Base-by-base conservation (phyloP, 2,329 filamentous ascomycete species). In the Monosporascus sp. region DNA sequence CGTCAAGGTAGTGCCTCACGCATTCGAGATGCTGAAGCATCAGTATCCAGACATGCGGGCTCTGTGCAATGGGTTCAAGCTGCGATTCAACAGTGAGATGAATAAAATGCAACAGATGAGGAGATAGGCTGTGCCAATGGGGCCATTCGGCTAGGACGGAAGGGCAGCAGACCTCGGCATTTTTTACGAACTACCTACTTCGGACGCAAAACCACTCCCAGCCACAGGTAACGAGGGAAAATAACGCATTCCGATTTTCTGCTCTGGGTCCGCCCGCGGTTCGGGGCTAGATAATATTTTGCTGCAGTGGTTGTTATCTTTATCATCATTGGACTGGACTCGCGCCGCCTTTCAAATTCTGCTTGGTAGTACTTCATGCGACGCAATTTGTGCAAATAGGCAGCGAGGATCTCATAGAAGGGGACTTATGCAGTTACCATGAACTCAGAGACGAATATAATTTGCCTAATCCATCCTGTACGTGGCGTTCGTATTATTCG, bases 41-140 rank as follows among this genome's bases (percentile, higher is more conserved):
- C 83, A 87, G 50, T 99, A 99, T 68, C 93, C 94, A 1, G 92
- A 97, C 65, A 96, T 97, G 89, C 82, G 88, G 61, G 90, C 91
- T 48, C 76, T 99, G 58, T 96, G 93, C 78, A 99, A 99, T 73
- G 94, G 93, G 6, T 97, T 97, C 79, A 97, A 97, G 79, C 72
- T 93, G 65, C 78, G 92, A 51, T 91, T 81, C 65, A 79, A 82
- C 64, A 81, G 76, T 58, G 81, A 84, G 68, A 76, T 91, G 68
- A 77, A 78, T 55, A 88, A 85, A 70, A 78, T 87, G 79, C 64
- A 65, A 48, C 72, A 77, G 60, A 54, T 53, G 50, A 58, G 60
- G 41, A 64, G 63, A 49, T 66, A 55, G 48, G 15, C 17, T 14
- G n/a, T 18, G 17, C 27, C 9, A 5, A 35, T 35, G 31, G 9